Base-by-base conservation (phyloP, 1,284 basidiomycete genomes). In the Phlebopus sp. region DNA sequence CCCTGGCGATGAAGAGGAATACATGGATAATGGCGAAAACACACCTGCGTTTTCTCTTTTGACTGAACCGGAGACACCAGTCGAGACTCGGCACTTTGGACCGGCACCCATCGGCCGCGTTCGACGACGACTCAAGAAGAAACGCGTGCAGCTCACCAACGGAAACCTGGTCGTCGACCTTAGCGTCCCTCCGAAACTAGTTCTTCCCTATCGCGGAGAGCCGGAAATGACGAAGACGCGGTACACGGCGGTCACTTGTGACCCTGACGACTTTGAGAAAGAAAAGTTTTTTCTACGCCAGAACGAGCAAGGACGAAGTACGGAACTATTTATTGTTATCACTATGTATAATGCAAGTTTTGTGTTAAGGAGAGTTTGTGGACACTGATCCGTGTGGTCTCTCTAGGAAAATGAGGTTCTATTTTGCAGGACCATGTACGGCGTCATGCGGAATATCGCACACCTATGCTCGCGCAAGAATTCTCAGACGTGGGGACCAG, bases 381-480 rank as follows among this genome's bases (percentile, higher is more conserved):
- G 90, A n/a, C 90, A 94, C 21, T 18, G 21, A 86, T 90, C 85
- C 68, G 90, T 89, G 62, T 42, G 17, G 9, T 49, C 25, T 49
- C 25, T 58, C 57, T 59, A 96, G 95, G 97, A 98, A 71, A 87
- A 98, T 64, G 96, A 98, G 58, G 73, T 92, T 19, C 72, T 98
- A 10, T 96, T 99, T 67, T 93, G 92, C 64, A 78, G 96, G 39
- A 99, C 97, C 1, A 69, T 99, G 57, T 92, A 97, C 67, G 96
- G 95, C 4, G 92, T 99, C 11, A 98, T 98, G 94, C 78, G 79
- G 53, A 94, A 92, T 63, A 92, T 94, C 39, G 76, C 85, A 1
- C 90, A 97, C 67, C 75, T 98, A 6, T 97, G 96, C 67, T 88
- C 90, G 9, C 80, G 96, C 31, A 94, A 95, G 69, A 93, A 93